These are phyloP conservation scores for Phytophthora sojae DNA, from an alignment of 352 stramenopile species.

Conservation along the genomic window DNA sequence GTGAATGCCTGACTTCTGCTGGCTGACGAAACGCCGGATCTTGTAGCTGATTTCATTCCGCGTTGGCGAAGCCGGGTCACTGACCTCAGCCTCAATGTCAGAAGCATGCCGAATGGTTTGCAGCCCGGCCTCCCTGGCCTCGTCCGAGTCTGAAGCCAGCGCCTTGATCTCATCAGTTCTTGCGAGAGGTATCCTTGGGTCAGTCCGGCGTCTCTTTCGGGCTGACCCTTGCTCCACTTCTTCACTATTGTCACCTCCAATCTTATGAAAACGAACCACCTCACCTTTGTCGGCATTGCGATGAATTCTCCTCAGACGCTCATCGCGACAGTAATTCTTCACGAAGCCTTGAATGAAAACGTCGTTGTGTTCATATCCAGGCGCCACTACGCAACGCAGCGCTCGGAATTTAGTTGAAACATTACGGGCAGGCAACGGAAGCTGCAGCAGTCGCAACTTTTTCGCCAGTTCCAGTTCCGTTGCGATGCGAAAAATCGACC, in stretches of 20 bases:
- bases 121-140: neutral
- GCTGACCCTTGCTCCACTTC: constrained; percentile 17
- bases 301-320: constrained; percentile 73
- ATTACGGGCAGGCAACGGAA: constrained; percentile 74
- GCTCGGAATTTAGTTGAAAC: constrained; percentile 84
- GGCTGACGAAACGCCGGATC: constrained; percentile 72
- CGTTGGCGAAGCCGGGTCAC: constrained; percentile 4
- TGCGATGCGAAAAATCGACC: constrained; percentile 76
- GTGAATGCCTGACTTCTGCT: constrained; percentile 62
- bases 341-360: constrained; percentile 76
- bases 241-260: constrained; percentile 56
- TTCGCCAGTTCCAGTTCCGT: constrained; percentile 65
- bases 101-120: constrained; percentile 21
- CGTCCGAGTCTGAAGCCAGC: constrained; percentile 9
- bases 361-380: constrained; percentile 75
- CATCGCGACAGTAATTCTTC: constrained; percentile 80
- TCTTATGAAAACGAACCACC: constrained; percentile 58
- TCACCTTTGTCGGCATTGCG: constrained; percentile 66
- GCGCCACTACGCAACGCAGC: constrained; percentile 71
- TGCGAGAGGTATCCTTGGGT: constrained; percentile 4
- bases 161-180: constrained; percentile 2
- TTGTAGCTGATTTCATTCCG: constrained; percentile 69
- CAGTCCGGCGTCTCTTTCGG: constrained; percentile 35
- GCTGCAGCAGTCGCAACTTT: constrained; percentile 61
- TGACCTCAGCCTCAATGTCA: constrained; percentile 23